phyloP scores from a whole-genome alignment of 345 rosid species.

The Gossypium arboreum region DNA sequence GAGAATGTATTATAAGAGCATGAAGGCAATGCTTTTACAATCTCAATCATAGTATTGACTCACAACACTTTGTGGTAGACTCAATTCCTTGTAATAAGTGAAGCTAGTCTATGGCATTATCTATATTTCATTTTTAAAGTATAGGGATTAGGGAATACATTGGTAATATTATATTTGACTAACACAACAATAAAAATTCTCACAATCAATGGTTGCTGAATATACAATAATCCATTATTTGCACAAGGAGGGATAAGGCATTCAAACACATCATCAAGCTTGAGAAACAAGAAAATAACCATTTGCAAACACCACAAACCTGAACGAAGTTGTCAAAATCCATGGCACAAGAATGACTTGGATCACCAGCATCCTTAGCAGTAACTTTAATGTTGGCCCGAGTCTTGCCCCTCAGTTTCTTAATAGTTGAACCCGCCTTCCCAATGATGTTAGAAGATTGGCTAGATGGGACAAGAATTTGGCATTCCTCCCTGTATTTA shows the following conservation, averaged over 20 bases:
- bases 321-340: slow-evolving; percentile 77
- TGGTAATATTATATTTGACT: not conserved
- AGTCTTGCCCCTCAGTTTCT: slow-evolving; percentile 73
- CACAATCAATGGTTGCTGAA: not conserved
- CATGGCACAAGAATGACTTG: slow-evolving; percentile 88
- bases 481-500: slow-evolving; percentile 61
- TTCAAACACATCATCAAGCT: not conserved
- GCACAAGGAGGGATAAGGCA: not conserved
- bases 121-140: not conserved
- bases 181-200: not conserved
- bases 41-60: not conserved
- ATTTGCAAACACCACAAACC: slow-evolving; percentile 42
- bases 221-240: not conserved
- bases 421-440: slow-evolving; percentile 73
- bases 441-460: slow-evolving; percentile 94
- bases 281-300: not conserved
- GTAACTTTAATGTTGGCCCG: slow-evolving; percentile 60
- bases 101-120: not conserved
- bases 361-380: slow-evolving; percentile 76
- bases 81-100: not conserved
- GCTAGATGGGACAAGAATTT: slow-evolving; percentile 84
- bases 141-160: not conserved
- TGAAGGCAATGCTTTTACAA: not conserved
- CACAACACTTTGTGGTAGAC: not conserved
- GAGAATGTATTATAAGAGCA: not conserved